These are phyloP conservation scores for Dryas octopetala DNA, from an alignment of 306 rosid genomes.

Conservation along the genomic window DNA sequence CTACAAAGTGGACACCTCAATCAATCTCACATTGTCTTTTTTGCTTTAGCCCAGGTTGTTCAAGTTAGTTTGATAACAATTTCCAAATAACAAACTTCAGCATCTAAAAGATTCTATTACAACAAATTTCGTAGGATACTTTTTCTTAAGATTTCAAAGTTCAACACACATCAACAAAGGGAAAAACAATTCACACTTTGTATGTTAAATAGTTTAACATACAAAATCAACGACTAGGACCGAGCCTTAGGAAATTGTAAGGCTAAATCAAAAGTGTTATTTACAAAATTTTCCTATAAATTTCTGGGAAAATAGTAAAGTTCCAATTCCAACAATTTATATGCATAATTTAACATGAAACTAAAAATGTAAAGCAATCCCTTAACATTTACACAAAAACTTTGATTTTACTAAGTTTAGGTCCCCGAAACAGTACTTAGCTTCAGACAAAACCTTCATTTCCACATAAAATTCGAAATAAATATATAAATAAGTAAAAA, in stretches of 20 bases:
- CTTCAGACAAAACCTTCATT: not conserved
- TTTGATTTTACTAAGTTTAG: not conserved
- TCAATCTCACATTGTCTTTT: not conserved
- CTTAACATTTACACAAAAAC: not conserved
- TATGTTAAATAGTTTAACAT: no score
- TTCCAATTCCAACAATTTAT: not conserved
- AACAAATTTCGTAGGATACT: not conserved
- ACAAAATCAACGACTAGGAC: no score
- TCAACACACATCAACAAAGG: not conserved
- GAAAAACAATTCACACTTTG: not conserved
- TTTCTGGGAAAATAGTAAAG: not conserved
- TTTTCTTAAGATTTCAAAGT: not conserved
- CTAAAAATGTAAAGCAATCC: not conserved
- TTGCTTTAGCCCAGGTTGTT: not conserved
- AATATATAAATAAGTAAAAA: no score
- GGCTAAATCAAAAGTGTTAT: no score
- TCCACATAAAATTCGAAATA: no score
- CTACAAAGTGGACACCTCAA: constrained; percentile 30
- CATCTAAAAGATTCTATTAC: not conserved
- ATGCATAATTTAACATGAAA: not conserved
- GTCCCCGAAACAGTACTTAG: not conserved
- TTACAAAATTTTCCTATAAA: no score
- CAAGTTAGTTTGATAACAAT: not conserved
- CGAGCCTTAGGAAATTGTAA: no score
- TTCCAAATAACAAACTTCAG: not conserved